Conservation (phyloP, 768 basidiomycete genomes). For the Tulasnella sp. region DNA sequence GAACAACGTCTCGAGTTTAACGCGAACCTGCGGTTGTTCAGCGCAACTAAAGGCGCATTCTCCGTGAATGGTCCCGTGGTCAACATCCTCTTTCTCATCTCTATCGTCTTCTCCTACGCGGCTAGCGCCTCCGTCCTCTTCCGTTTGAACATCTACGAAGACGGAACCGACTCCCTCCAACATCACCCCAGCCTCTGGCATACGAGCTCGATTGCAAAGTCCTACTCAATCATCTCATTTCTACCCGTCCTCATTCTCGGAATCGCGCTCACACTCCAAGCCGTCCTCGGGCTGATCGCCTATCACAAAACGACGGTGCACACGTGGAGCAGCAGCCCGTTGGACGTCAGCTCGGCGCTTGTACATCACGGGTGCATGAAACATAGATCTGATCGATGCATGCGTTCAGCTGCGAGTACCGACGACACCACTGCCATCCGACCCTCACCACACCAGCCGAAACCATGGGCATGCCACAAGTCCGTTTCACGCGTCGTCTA, state of each 20-base stretch:
- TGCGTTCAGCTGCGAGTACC: not conserved
- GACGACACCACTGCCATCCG: not conserved
- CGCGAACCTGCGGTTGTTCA: not conserved
- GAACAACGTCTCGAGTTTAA: not conserved
- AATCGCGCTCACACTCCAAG: not conserved
- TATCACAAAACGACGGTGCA: not conserved
- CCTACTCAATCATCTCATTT: not conserved
- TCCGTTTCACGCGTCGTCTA: too few relatives aligned
- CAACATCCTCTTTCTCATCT: not conserved
- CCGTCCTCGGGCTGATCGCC: not conserved
- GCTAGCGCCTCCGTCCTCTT: not conserved
- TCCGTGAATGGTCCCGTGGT: not conserved
- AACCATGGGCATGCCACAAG: not conserved
- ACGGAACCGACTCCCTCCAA: too few relatives aligned
- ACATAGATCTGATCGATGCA: not conserved
- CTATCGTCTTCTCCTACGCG: not conserved
- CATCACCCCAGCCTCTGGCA: too few relatives aligned
- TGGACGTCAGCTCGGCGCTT: not conserved
- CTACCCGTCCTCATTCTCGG: not conserved
- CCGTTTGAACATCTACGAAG: not conserved
- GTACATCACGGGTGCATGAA: not conserved
- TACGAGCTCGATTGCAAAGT: too few relatives aligned
- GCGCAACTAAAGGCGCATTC: not conserved
- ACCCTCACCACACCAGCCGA: not conserved
- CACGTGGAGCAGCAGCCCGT: not conserved